Evolutionary conservation across 768 basidiomycete genomes (phyloP), one percentile per base, ranked within the genome.

Genomic region (Tylopilus sp.): DNA sequence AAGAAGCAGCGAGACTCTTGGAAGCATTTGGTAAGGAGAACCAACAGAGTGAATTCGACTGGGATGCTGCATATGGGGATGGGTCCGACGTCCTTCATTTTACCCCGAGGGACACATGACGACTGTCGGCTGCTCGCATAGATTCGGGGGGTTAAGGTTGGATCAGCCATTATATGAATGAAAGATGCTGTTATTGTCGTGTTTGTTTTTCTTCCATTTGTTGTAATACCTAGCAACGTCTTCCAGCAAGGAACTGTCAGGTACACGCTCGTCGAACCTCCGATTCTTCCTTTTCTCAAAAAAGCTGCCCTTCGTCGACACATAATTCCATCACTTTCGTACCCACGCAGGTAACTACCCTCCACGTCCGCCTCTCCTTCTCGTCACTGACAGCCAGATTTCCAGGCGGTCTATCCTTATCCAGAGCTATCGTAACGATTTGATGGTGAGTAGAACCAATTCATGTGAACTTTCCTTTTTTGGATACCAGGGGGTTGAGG

Each of bases 1-100:
- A 70, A 53, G 79, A 84, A 62, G 78, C 75, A 22, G 71, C 70
- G 45, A 69, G 60, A 52, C 64, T 91, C 58, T 69, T 89, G 14
- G 63, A 66, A 24, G 86, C 82, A 17, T 91, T 91, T 72, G 88
- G 88, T 28, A 74, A 77, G 52, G 89, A 91, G 73, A 91, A 91
- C 56, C 82, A 85, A 38, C 71, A 76, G 55, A 83, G 77, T 53
- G 75, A 80, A 46, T 90, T 90, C 62, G 77, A 89, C 61, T 89
- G 89, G 89, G 78, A 85, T 5, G 69, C 50, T 24, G 70, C 57
- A 16, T 91, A 91, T 63, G 87, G 87, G 11, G 61, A 69, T 38
- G 89, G 88, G 3, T 89, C 74, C 52, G 85, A 90, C 64, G 84
- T 90, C 4, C 61, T 89, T 53, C 81, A 89, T 75, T 77, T 83